These are phyloP conservation scores for Lichenothelia convexa DNA, from an alignment of 495 filamentous ascomycete species.

Conservation along the genomic window DNA sequence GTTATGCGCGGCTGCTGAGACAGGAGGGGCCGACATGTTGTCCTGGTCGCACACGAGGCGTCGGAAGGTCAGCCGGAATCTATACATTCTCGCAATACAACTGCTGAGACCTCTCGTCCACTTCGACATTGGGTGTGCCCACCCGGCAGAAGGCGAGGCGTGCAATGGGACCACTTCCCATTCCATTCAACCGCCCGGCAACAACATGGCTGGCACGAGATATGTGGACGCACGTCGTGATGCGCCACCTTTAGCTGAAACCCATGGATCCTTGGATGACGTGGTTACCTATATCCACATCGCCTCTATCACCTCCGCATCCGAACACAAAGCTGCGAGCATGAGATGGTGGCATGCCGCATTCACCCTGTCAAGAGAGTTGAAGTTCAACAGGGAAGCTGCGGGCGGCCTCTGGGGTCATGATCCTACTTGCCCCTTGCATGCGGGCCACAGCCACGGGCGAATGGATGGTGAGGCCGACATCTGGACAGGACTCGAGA, in stretches of 20 bases:
- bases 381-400: constrained; percentile 11
- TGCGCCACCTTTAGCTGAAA: background rate
- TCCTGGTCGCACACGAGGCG: constrained; percentile 11
- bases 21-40: constrained; percentile 20
- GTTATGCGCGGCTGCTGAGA: constrained; percentile 25
- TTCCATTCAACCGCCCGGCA: too few species aligned
- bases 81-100: constrained; percentile 19
- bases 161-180: constrained; percentile 2
- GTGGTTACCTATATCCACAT: constrained; percentile 13
- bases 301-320: constrained; percentile 11
- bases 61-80: constrained; percentile 14
- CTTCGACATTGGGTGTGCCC: constrained; percentile 10
- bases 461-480: background rate
- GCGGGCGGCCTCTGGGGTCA: constrained; percentile 1
- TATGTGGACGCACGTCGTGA: constrained; percentile 1
- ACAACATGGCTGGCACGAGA: background rate
- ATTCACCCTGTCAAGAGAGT: constrained; percentile 9
- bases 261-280: constrained; percentile 8
- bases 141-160: constrained; percentile 7
- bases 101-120: constrained; percentile 12
- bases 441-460: background rate
- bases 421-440: background rate
- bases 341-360: constrained; percentile 13
- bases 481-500: background rate
- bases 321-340: constrained; percentile 14